Percentiles rank a stretch among this genome's conserved stretches.
Conservation (phyloP, 768 basidiomycete genomes). For the Lentinus tigrinus region DNA sequence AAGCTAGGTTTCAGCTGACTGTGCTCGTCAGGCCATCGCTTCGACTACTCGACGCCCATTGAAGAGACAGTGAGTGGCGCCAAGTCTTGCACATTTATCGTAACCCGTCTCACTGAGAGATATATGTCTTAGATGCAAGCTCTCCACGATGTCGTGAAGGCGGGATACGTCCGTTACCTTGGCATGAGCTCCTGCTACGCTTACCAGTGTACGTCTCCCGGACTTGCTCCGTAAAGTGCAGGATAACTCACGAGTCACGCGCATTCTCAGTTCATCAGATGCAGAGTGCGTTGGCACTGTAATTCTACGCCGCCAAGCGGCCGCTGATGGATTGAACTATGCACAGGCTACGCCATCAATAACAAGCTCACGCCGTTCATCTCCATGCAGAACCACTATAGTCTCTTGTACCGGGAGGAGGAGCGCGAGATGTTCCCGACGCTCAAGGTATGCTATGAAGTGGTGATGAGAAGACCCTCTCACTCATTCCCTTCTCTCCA, state of each 20-base stretch:
- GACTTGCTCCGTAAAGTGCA: neutral
- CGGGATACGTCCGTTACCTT: slow-evolving; percentile 43
- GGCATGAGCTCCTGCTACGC: slow-evolving; percentile 39
- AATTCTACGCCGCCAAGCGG: neutral
- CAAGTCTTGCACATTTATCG: neutral
- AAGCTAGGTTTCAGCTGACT: neutral
- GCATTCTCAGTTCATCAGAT: slow-evolving; percentile 31
- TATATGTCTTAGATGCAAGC: slow-evolving; percentile 44
- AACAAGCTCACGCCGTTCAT: slow-evolving; percentile 52
- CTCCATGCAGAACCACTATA: slow-evolving; percentile 65
- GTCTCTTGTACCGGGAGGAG: slow-evolving; percentile 58
- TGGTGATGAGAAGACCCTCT: too few relatives aligned
- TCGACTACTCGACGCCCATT: slow-evolving; percentile 39
- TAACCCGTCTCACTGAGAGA: neutral
- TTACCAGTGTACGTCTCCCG: slow-evolving; percentile 30
- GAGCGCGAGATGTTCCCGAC: slow-evolving; percentile 59
- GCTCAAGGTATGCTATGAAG: slow-evolving; percentile 28
- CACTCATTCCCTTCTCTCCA: neutral
- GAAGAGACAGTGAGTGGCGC: slow-evolving; percentile 30
- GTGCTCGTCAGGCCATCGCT: slow-evolving; percentile 31
- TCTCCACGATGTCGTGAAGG: slow-evolving; percentile 45
- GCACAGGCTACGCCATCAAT: slow-evolving; percentile 39
- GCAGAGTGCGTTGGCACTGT: slow-evolving; percentile 26
- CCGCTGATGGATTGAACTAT: neutral
- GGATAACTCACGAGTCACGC: neutral